Evolutionary conservation across 495 filamentous ascomycete species (phyloP), one percentile per base, ranked within the genome.

Genomic region (Penicillium nucicola): DNA sequence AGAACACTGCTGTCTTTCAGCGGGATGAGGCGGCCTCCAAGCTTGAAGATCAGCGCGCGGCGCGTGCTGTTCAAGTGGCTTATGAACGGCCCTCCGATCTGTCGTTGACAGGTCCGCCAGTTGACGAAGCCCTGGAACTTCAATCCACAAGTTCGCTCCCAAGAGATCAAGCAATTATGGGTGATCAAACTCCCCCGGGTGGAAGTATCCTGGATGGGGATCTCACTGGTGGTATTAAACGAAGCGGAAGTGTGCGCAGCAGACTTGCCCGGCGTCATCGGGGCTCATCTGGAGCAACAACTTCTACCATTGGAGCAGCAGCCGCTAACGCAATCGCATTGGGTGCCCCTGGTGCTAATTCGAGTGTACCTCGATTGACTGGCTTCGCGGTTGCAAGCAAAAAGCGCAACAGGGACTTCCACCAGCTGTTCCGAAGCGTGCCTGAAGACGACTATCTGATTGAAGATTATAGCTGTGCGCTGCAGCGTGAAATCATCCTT

Each of bases 391-490:
- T 97, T 42, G 93, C 93, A 39, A 92, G 85, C 61, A 95, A 92
- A 69, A 96, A 93, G 71, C 84, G 93, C 20, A 99, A 99, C 66
- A 78, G 89, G 23, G 95, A 97, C 64, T 99, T 97, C 53, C 93
- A 99, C 60, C 80, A 82, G 38, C 70, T 95, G 14, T 99, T 99
- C 76, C 86, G 89, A 64, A 97, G 90, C 56, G 95, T 99, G 1
- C 93, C 93, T 1, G 93, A 99, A 51, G 93, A 97, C 57, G 93
- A 99, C 65, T 97, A 93, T 56, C 77, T 99, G 10, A 97, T 99
- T 52, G 93, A 99, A 63, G 93, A 99, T 67, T 99, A 97, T 65
- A 96, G 95, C 62, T 96, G 92, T 62, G 93, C 93, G 13, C 67
- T 99, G 14, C 93, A 99, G 65, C 83, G 89, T 44, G 93, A 99